A percentile compares a stretch with the other conserved stretches of the same genome.
Evolutionary conservation across 805 yeast genomes (phyloP).

Genomic region (Starmerella stellata): DNA sequence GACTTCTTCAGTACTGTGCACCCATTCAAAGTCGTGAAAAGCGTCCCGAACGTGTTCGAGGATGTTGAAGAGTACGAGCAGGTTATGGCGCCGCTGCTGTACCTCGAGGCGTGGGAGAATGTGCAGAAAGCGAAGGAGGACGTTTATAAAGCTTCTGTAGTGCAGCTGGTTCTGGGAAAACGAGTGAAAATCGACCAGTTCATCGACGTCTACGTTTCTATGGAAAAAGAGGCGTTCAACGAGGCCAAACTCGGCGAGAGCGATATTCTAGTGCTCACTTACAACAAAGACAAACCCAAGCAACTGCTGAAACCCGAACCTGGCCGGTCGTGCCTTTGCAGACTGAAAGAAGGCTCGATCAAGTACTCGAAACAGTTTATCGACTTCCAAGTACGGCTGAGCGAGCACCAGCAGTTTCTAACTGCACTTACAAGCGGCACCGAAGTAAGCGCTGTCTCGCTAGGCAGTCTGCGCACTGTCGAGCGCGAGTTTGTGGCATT

Average conservation of each 20-base stretch:
- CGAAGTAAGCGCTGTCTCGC: conserved; percentile 46
- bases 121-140: conserved; percentile 55
- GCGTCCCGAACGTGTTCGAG: conserved; percentile 39
- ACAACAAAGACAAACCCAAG: conserved; percentile 27
- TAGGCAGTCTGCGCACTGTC: conserved; percentile 75
- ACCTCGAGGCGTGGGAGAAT: conserved; percentile 89
- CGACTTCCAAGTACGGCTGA: conserved; percentile 59
- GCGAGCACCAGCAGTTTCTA: conserved; percentile 30
- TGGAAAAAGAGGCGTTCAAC: conserved; percentile 33
- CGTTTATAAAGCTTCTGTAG: neutral
- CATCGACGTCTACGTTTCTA: conserved; percentile 66
- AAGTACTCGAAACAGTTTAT: conserved; percentile 33
- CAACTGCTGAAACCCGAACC: neutral
- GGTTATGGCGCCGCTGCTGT: conserved; percentile 58
- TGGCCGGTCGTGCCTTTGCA: conserved; percentile 49
- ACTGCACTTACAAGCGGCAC: conserved; percentile 44
- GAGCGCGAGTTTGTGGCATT: conserved; percentile 85
- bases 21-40: conserved; percentile 24
- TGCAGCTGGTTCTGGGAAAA: conserved; percentile 50
- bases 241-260: conserved; percentile 49
- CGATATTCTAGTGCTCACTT: conserved; percentile 53
- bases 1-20: conserved; percentile 48
- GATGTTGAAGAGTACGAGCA: conserved; percentile 48
- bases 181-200: conserved; percentile 71
- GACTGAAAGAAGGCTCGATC: conserved; percentile 36